Conservation (phyloP, 805 yeast species). For the Wickerhamomyces bovis region DNA sequence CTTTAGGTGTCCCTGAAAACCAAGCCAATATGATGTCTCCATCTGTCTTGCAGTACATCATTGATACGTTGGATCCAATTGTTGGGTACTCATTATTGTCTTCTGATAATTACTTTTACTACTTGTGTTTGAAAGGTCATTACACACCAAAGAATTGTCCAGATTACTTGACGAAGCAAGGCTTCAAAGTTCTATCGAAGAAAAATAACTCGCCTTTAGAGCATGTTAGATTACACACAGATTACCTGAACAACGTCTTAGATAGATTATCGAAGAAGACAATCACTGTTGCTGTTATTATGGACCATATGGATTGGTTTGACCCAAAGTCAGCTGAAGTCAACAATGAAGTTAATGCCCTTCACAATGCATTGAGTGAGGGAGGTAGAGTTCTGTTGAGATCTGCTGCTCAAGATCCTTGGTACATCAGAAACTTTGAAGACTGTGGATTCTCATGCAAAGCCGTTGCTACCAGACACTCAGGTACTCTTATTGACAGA, state of each 20-base stretch:
- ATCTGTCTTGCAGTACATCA: constrained; percentile 62
- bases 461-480: constrained; percentile 61
- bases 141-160: constrained; percentile 68
- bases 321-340: constrained; percentile 62
- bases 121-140: constrained; percentile 55
- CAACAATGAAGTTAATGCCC: constrained; percentile 55
- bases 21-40: constrained; percentile 78
- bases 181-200: constrained; percentile 44
- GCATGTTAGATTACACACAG: constrained; percentile 73
- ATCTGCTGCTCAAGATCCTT: constrained; percentile 67
- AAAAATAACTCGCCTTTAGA: constrained; percentile 46
- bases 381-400: constrained; percentile 75
- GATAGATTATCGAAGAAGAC: constrained; percentile 56
- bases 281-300: constrained; percentile 70
- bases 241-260: constrained; percentile 69
- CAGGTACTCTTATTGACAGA: constrained; percentile 67
- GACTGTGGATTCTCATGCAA: constrained; percentile 58
- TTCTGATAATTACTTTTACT: constrained; percentile 73
- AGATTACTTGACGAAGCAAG: constrained; percentile 58
- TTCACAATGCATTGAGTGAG: constrained; percentile 53
- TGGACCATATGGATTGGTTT: constrained; percentile 95
- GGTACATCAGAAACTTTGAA: constrained; percentile 72
- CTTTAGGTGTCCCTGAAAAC: constrained; percentile 82
- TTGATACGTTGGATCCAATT: constrained; percentile 76
- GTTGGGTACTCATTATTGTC: constrained; percentile 58